These are phyloP conservation scores for Beauveria varroae DNA, from an alignment of 2,329 filamentous ascomycete species.

Conservation along the genomic window DNA sequence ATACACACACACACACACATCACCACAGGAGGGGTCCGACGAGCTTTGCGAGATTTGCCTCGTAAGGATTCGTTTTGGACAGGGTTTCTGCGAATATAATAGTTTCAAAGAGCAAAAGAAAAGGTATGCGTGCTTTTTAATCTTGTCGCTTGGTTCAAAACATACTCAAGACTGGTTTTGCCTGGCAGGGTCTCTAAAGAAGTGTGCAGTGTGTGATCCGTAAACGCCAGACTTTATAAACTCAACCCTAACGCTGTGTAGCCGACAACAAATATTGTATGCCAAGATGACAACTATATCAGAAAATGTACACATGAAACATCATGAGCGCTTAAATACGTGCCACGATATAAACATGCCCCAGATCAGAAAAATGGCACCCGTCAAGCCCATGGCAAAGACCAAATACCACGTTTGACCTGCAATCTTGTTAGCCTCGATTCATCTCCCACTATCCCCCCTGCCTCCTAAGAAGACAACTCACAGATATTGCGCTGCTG, in stretches of 20 bases:
- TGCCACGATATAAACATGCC: conserved; percentile 62
- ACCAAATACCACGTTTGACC: conserved; percentile 58
- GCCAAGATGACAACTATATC: neutral
- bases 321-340: conserved; percentile 44
- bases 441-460: neutral
- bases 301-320: neutral
- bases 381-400: conserved; percentile 55
- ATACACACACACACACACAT: too few relatives aligned
- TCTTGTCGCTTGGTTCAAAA: too few relatives aligned
- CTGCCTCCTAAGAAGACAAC: neutral
- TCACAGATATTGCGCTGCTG: conserved; percentile 57
- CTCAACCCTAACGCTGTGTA: neutral
- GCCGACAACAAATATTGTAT: neutral
- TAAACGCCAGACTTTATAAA: neutral
- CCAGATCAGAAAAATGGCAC: conserved; percentile 55
- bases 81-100: neutral
- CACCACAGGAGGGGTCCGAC: neutral
- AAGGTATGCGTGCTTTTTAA: too few relatives aligned
- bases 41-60: neutral
- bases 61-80: neutral
- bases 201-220: too few relatives aligned
- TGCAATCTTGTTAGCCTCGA: conserved; percentile 21
- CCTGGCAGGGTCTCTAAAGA: neutral
- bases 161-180: neutral
- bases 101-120: too few relatives aligned